A percentile compares a stretch with the other conserved stretches of the same genome.
phyloP scores from a whole-genome alignment of 1,284 basidiomycete genomes.

The Jaminaea rosea region DNA sequence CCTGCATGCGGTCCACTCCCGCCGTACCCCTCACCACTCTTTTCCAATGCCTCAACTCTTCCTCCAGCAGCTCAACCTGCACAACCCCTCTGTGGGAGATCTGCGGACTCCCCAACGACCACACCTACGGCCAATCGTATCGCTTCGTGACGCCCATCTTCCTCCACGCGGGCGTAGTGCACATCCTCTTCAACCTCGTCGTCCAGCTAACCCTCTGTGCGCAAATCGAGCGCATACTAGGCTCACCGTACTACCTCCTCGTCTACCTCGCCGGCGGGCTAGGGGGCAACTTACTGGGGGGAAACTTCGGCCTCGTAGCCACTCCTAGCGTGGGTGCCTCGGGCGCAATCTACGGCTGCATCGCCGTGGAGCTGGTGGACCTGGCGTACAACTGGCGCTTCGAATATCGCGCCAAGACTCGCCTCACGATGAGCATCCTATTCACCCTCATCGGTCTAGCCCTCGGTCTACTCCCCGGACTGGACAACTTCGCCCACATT shows the following conservation, averaged over 20 bases:
- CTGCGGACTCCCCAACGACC: conserved; percentile 64
- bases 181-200: conserved; percentile 72
- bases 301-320: conserved; percentile 76
- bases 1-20: conserved; percentile 64
- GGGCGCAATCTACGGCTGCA: conserved; percentile 80
- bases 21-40: conserved; percentile 50
- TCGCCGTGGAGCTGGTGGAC: conserved; percentile 73
- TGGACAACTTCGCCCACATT: conserved; percentile 51
- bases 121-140: conserved; percentile 73
- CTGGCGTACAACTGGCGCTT: conserved; percentile 85
- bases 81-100: conserved; percentile 61
- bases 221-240: conserved; percentile 56
- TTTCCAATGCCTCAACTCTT: conserved; percentile 62
- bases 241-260: conserved; percentile 67
- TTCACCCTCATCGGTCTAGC: conserved; percentile 77
- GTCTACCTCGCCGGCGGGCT: conserved; percentile 82
- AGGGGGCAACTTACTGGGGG: conserved; percentile 66
- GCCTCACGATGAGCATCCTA: conserved; percentile 70
- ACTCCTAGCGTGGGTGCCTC: conserved; percentile 79
- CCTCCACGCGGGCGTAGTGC: conserved; percentile 81
- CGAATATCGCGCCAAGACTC: conserved; percentile 30
- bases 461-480: conserved; percentile 55
- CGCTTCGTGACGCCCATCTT: conserved; percentile 60
- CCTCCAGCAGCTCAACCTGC: conserved; percentile 46
- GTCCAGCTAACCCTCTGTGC: conserved; percentile 72